Evolutionary conservation across 306 rosid genomes (phyloP).

Genomic region (Dicorynia guianensis): DNA sequence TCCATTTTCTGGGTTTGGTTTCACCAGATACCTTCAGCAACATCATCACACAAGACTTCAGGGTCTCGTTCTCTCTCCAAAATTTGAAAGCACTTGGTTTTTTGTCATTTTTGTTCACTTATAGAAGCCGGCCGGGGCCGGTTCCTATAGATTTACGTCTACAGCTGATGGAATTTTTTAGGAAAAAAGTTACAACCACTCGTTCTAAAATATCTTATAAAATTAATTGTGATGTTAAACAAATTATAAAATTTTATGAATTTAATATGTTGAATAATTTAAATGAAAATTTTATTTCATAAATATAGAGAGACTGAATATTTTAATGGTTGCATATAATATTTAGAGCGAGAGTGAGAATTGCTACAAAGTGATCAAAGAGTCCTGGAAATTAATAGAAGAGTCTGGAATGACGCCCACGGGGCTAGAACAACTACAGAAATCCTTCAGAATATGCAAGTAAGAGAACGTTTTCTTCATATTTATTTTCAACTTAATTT

Average conservation of each 20-base stretch:
- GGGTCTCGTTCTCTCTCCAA: constrained; percentile 52
- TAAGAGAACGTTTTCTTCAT: constrained; percentile 22
- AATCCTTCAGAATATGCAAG: constrained; percentile 79
- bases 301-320: not conserved
- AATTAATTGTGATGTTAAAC: no score
- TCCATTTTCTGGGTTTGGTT: constrained; percentile 61
- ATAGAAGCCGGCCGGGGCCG: no score
- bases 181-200: no score
- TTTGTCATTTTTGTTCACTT: no score
- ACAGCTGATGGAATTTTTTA: not conserved
- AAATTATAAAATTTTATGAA: no score
- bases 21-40: constrained; percentile 64
- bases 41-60: constrained; percentile 69
- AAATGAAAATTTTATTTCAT: no score
- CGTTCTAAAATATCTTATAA: no score
- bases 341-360: constrained; percentile 77
- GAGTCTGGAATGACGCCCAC: constrained; percentile 37
- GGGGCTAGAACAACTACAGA: constrained; percentile 57
- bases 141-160: not conserved
- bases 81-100: not conserved
- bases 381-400: constrained; percentile 61
- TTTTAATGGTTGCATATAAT: not conserved
- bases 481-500: no score
- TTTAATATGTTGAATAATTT: no score
- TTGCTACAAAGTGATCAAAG: constrained; percentile 81